A percentile compares a stretch with the other conserved stretches of the same genome.
Conservation (phyloP, 2,329 filamentous ascomycete genomes). For the Curvularia sp. region DNA sequence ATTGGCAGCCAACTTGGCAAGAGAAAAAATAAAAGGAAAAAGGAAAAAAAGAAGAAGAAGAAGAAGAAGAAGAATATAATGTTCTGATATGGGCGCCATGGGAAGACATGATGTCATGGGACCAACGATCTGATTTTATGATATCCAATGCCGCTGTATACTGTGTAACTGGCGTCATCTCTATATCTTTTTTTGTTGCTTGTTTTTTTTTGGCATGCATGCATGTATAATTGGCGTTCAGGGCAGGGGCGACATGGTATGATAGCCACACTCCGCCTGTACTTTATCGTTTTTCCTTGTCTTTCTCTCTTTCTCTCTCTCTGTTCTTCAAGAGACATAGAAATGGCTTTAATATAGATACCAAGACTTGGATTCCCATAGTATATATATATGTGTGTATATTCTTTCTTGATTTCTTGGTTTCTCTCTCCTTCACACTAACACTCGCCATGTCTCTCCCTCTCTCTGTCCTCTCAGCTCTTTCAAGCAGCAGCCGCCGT, state of each 20-base stretch:
- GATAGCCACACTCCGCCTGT: no score
- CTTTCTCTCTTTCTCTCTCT: neutral
- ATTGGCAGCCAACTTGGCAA: no score
- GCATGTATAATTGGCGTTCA: no score
- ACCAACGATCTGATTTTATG: no score
- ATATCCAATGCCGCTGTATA: no score
- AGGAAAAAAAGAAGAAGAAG: neutral
- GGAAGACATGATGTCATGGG: neutral
- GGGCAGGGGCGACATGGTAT: no score
- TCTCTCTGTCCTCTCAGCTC: neutral
- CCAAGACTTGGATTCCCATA: no score
- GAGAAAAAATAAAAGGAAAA: neutral
- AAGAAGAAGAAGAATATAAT: neutral
- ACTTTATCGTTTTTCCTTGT: neutral
- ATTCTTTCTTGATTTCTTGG: neutral
- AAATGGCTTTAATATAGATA: neutral
- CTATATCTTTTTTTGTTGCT: no score
- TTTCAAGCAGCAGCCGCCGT: constrained; percentile 13
- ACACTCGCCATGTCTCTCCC: no score
- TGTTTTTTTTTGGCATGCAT: no score
- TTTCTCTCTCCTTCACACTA: neutral
- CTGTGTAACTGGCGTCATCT: no score
- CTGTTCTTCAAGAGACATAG: neutral
- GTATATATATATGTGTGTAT: neutral
- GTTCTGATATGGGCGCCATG: neutral